Base-by-base conservation (phyloP, 306 rosid species). In the Ceratonia siliqua region DNA sequence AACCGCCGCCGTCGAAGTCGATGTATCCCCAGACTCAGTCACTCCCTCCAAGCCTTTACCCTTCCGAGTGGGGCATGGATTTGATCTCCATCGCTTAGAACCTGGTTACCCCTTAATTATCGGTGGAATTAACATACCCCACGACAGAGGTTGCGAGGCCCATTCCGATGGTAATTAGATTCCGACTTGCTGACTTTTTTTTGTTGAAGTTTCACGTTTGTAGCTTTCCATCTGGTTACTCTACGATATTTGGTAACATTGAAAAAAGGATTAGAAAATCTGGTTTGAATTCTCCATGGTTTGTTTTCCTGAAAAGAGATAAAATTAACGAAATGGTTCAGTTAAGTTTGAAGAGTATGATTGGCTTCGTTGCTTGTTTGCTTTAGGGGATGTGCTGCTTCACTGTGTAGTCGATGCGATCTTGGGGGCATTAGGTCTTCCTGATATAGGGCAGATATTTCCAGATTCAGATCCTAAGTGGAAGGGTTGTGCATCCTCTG, bases 391-490 rank as follows among this genome's bases (percentile, higher is more conserved):
- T 70, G 99, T 92, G 77, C 81, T 95, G 81, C 96, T 95, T 74
- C 99, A 95, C 72, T 95, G 98, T 55, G 96, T 92, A 74, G 99
- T 92, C 7, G 98, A 95, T 87, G 97, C 94, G 5, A 95, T 95
- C 77, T 75, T 90, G 82, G 97, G 99, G 27, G 99, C 97, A 13
- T 75, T 95, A 68, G 97, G 99, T 58, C 96, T 95, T 75, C 99
- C 97, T 68, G 98, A 92, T 80, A 92, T 95, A 5, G 97, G 97
- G 5, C 97, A 95, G 78, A 92, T 90, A 62, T 95, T 92, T 57
- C 98, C 98, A 13, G 91, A 90, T 84, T 80, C 89, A 4, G 98
- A 95, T 82, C 99, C 99, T 20, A 89, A 92, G 71, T 92, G 99
- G 98, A 89, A 91, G 80, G 98, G 98, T 28, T 91, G 97, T 14